Base-by-base conservation (phyloP, 345 rosid genomes). In the Fremontodendron californicum region DNA sequence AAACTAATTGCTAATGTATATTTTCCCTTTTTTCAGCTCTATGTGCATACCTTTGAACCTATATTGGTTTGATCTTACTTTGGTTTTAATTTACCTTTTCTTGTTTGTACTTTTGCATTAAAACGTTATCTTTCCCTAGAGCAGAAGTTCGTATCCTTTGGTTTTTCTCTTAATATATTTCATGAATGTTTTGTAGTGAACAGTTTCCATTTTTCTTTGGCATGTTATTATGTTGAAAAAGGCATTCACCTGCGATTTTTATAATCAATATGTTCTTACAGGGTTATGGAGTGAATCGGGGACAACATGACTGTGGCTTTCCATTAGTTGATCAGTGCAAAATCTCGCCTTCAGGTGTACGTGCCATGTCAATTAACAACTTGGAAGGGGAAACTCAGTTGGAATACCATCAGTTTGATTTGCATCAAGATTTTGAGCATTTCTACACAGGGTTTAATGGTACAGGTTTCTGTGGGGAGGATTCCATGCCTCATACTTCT, bases 341-440 rank as follows among this genome's bases (percentile, higher is more conserved):
- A 82, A 86, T 81, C 52, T 77, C 90, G 25, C 83, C 88, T 43
- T 78, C 86, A 42, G 88, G 84, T 27, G 79, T 72, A 74, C 86
- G 73, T 18, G 33, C 33, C 64, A 46, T 79, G 77, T 46, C 66
- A 39, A 49, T 81, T 51, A 87, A 78, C 85, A 83, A 80, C 75
- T 73, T 84, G 33, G 90, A 84, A 76, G 93, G 85, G 78, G 75
- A 79, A 29, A 46, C 80, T 75, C 87, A 84, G 37, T 75, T 89
- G 86, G 94, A 92, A 42, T 92, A 85, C 74, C 83, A 81, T 84
- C 92, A 84, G 70, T 93, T 78, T 88, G 97, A 92, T 79, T 74
- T 91, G 78, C 91, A 88, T 55, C 92, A 83, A 78, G 93, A 88
- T 55, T 88, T 88, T 75, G 96, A 88, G 61, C 89, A 86, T 79